Evolutionary conservation across 2,329 filamentous ascomycete genomes (phyloP).

Genomic region (Penicillium nordicum): DNA sequence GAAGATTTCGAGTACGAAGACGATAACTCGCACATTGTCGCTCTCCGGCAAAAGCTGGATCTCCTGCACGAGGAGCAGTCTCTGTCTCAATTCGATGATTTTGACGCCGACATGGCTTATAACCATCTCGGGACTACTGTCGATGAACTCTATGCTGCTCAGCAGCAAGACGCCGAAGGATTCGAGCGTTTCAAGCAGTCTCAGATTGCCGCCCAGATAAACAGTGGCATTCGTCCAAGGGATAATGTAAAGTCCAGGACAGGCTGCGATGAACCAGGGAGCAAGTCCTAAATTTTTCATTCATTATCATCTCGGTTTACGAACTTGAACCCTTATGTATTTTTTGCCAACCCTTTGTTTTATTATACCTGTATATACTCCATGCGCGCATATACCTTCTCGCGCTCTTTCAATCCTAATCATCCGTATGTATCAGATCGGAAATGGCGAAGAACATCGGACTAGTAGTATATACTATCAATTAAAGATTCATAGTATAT

Average conservation of each 20-base stretch:
- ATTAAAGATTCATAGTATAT: too few relatives aligned
- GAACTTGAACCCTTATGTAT: background rate
- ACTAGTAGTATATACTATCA: background rate
- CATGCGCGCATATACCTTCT: background rate
- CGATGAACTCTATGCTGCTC: conserved; percentile 44
- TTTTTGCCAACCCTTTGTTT: background rate
- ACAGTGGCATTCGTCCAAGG: conserved; percentile 32
- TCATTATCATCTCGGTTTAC: background rate
- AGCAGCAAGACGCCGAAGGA: conserved; percentile 43
- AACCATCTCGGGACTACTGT: conserved; percentile 45
- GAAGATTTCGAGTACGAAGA: conserved; percentile 15
- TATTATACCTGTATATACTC: conserved; percentile 4
- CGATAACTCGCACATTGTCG: conserved; percentile 46
- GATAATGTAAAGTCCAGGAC: background rate
- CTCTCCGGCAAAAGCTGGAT: conserved; percentile 44
- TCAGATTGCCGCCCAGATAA: conserved; percentile 47
- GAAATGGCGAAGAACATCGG: too few relatives aligned
- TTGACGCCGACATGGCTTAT: conserved; percentile 41
- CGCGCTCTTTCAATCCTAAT: too few relatives aligned
- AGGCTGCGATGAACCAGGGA: background rate
- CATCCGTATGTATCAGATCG: too few relatives aligned
- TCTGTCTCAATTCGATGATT: conserved; percentile 37
- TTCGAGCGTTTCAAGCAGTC: conserved; percentile 46
- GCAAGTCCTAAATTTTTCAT: background rate
- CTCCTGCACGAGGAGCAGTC: conserved; percentile 43